Evolutionary conservation across 139 green algal species (phyloP), one percentile per base, ranked within the genome.

Genomic region (Tetraselmis striata): DNA sequence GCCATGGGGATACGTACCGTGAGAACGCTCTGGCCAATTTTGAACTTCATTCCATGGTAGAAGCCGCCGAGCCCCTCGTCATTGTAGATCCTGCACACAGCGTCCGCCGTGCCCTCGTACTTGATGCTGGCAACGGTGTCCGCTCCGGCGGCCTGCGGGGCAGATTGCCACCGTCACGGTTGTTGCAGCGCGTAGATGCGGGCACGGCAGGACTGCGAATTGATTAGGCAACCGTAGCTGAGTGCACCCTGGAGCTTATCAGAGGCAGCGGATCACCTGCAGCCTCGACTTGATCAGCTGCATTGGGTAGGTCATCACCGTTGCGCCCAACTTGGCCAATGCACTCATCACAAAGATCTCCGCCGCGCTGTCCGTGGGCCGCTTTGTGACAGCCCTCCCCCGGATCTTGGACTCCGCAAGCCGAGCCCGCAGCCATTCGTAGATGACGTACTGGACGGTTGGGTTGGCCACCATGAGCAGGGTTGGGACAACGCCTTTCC

Each of bases 261-360:
- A 23, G 79, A 59, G 45, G 75, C 45, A 31, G 0, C 29, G 29
- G 0, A 22, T 45, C 75, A 84, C 86, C 86, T 95, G 92, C 83
- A 97, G 86, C 27, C 93, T 82, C 67, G 88, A 90, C 89, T 98
- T 98, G 79, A 98, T 90, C 45, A 97, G 88, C 75, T 98, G 89
- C 87, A 99, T 83, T 1, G 96, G 96, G 84, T 98, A 99, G 0
- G 96, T 99, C 23, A 93, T 77, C 59, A 99, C 77, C 22, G 96
- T 98, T 23, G 96, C 94, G 0, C 94, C 94, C 32, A 97, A 83
- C 91, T 98, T 99, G 59, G 96, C 94, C 31, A 97, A 25, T 0
- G 95, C 92, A 1, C 87, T 92, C 27, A 97, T 77, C 29, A 93
- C 11, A 84, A 98, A 98, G 22, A 98, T 87, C 81, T 98, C 92